Evolutionary conservation across 2,329 filamentous ascomycete species (phyloP), one percentile per base, ranked within the genome.

Genomic region (Pestalotiopsis sp.): DNA sequence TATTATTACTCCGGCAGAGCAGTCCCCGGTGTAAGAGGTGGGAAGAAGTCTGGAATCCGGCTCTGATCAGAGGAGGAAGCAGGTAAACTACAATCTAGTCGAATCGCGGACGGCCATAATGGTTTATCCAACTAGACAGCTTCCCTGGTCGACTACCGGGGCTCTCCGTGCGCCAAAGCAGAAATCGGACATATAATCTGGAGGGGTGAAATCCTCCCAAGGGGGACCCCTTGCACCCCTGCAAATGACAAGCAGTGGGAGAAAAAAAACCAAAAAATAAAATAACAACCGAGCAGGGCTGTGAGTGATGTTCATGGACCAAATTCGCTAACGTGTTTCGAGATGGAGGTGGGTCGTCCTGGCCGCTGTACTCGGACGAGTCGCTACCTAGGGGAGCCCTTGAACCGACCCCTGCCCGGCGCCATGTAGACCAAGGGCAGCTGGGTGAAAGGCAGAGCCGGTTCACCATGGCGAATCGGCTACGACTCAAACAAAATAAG

Each of bases 181-280:
- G 77, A 81, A 52, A 80, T 83, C 82, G 83, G 83, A 81, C 83
- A 82, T 84, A 84, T 83, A 80, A 81, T 82, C 78, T 83, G 76
- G 80, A 80, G 79, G 78, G 76, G 75, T 72, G 73, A 77, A 52
- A 77, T 78, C 76, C 77, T 78, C 76, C 67, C 57, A 67, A 69
- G 72, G 70, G 76, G 75, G 74, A 17, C 66, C 49, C 63, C 52
- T 66, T 66, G 72, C 70, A 77, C 75, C 77, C 77, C 79, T 80
- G 81, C 75, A 78, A 78, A 77, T 78, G 77, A 74, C 76, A 75
- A 73, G 76, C 73, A 77, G 77, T 52, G 45, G 6, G 45, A n/a
- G 9, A 52, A 20, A 9, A 9, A n/a, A 23, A 52, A 52, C 3
- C 12, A 52, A 52, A n/a, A 52, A 49, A 52, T 25, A 52, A 20